Percentiles rank a stretch among this genome's conserved stretches.
These are phyloP conservation scores for Terfezia claveryi DNA, from an alignment of 495 filamentous ascomycete genomes.

Conservation along the genomic window DNA sequence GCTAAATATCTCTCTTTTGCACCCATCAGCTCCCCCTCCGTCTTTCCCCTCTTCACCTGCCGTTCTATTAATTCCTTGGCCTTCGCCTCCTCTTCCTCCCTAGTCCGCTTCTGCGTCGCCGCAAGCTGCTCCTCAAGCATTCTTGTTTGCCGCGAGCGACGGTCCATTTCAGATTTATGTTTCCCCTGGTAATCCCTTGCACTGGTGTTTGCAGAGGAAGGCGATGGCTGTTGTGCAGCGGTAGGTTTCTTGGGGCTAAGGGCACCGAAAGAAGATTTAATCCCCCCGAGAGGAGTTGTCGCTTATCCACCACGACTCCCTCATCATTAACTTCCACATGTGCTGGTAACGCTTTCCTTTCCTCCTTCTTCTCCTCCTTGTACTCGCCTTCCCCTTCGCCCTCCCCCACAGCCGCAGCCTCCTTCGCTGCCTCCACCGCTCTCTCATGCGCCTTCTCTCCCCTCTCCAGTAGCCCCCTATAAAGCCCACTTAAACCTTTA, in stretches of 20 bases:
- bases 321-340: slow-evolving; percentile 71
- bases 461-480: slow-evolving; percentile 56
- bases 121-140: slow-evolving; percentile 75
- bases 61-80: slow-evolving; percentile 43
- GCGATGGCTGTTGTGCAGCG: slow-evolving; percentile 2
- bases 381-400: slow-evolving; percentile 11
- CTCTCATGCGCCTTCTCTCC: slow-evolving; percentile 55
- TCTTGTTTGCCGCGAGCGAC: slow-evolving; percentile 59
- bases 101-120: slow-evolving; percentile 44
- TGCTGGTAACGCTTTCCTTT: slow-evolving; percentile 41
- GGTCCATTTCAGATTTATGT: slow-evolving; percentile 26
- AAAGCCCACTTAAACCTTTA: slow-evolving; percentile 68
- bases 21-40: slow-evolving; percentile 53
- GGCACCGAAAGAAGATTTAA: slow-evolving; percentile 54
- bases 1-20: slow-evolving; percentile 75
- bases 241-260: slow-evolving; percentile 20
- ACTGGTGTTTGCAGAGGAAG: background rate
- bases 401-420: slow-evolving; percentile 31
- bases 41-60: slow-evolving; percentile 44
- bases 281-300: slow-evolving; percentile 69
- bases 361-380: slow-evolving; percentile 18
- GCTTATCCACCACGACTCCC: slow-evolving; percentile 81
- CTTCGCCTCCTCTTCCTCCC: slow-evolving; percentile 55
- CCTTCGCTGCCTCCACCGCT: slow-evolving; percentile 43
- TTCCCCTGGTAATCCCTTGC: background rate